phyloP scores from a whole-genome alignment of 305 asterid species.

The Solanum hybrid region DNA sequence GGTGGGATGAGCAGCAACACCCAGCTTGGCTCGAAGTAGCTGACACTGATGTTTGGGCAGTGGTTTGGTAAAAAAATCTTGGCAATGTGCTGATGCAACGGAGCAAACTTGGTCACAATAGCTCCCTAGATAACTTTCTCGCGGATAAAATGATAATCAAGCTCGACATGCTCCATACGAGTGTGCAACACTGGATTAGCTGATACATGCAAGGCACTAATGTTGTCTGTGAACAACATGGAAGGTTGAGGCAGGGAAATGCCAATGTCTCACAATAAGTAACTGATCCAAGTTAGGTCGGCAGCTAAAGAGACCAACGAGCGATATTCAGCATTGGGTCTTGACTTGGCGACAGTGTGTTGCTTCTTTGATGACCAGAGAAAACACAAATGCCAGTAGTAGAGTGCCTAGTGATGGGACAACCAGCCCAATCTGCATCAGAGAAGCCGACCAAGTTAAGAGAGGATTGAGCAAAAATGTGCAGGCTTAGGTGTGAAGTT shows the following conservation, averaged over 20 bases:
- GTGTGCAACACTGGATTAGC: background rate
- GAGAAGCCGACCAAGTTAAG: background rate
- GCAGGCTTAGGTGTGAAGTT: background rate
- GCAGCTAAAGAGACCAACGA: background rate
- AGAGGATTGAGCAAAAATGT: background rate
- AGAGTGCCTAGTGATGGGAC: background rate
- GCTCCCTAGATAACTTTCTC: background rate
- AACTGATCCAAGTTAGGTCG: background rate
- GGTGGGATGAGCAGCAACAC: background rate
- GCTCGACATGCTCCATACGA: background rate
- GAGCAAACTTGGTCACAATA: background rate
- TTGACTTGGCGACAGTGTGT: background rate
- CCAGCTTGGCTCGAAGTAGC: background rate
- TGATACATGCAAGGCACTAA: background rate
- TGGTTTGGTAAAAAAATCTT: background rate
- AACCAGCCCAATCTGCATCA: background rate
- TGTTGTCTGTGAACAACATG: background rate
- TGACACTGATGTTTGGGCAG: background rate
- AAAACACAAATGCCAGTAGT: background rate
- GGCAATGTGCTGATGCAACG: background rate
- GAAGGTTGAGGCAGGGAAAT: background rate
- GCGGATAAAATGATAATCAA: background rate
- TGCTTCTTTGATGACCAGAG: background rate
- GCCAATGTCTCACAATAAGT: background rate
- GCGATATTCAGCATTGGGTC: background rate